Base-by-base conservation (phyloP, 2,329 filamentous ascomycete species). In the Xylariaceae sp. region DNA sequence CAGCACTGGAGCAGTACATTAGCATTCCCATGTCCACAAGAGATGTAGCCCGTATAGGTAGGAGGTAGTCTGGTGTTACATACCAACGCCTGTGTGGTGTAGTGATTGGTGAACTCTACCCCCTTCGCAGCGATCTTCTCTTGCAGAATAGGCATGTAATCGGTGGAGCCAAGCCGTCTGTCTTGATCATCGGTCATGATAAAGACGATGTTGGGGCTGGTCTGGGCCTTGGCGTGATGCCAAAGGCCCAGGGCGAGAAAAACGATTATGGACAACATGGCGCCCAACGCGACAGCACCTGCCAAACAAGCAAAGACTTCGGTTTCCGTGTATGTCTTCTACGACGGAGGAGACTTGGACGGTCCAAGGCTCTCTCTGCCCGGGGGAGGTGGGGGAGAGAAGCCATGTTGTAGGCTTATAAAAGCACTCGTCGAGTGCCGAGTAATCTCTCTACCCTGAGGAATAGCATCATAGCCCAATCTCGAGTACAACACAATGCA, bases 21-120 rank as follows among this genome's bases (percentile, higher is more conserved):
- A 13, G 6, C 14, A 15, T 27, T 27, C 14, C 25, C 14, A 13
- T 7, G 8, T 13, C 8, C 25, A 13, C 10, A 27, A 13, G 8
- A 27, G 25, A 15, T 7, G 8, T 7, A 15, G 8, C 7, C 25
- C 8, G 25, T 13, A 9, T 7, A 13, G 25, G 13, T 13, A 27
- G 25, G 8, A 27, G 25, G 8, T 27, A 15, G 25, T 9, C 25
- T 9, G 8, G 25, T n/a, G n/a, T n/a, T n/a, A n/a, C n/a, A n/a
- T n/a, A n/a, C n/a, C n/a, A 35, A 4, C 50, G 42, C 5, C 36
- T 36, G 36, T 1, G 46, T 54, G n/a, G 38, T 41, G 32, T 46
- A 54, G 36, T 55, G 52, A 5, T 51, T 49, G 13, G 42, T 38
- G 31, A 48, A 52, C 7, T 42, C 35, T 2, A 38, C 38, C 2